Conservation (phyloP, 208 protist species). For the Crithidia fasciculata region DNA sequence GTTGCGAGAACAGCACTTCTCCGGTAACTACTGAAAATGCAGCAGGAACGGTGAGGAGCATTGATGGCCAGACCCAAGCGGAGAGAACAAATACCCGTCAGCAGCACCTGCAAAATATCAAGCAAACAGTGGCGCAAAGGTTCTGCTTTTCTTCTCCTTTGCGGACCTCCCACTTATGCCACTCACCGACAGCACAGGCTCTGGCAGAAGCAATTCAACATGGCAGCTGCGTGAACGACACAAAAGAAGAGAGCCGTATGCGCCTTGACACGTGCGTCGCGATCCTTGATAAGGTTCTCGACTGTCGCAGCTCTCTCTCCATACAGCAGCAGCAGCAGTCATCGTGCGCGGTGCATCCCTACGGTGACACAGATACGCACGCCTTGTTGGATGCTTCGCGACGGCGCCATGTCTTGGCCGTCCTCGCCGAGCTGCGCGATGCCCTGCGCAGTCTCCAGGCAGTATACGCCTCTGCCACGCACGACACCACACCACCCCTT, state of each 20-base stretch:
- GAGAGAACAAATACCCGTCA: background rate
- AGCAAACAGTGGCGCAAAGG: too few relatives aligned
- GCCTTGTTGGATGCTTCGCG: background rate
- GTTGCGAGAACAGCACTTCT: background rate
- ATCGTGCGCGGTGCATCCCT: background rate
- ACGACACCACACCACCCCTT: background rate
- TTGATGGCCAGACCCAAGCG: background rate
- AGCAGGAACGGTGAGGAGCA: too few relatives aligned
- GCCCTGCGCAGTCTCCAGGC: constrained; percentile 20
- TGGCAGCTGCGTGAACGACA: too few relatives aligned
- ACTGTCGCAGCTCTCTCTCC: background rate
- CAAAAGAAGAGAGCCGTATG: too few relatives aligned
- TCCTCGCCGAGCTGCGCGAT: constrained; percentile 17
- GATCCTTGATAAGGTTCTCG: constrained; percentile 14
- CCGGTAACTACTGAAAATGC: background rate
- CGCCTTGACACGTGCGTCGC: constrained; percentile 9
- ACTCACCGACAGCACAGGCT: too few relatives aligned
- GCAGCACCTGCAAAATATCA: background rate
- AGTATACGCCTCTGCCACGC: constrained; percentile 14
- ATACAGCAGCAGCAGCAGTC: background rate
- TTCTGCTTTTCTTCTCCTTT: too few relatives aligned
- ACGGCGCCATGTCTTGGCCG: constrained; percentile 2
- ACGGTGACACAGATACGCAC: background rate
- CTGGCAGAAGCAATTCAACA: too few relatives aligned
- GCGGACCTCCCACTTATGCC: too few relatives aligned